Base-by-base conservation (phyloP, 352 stramenopile species). In the Pythium myriotylum region DNA sequence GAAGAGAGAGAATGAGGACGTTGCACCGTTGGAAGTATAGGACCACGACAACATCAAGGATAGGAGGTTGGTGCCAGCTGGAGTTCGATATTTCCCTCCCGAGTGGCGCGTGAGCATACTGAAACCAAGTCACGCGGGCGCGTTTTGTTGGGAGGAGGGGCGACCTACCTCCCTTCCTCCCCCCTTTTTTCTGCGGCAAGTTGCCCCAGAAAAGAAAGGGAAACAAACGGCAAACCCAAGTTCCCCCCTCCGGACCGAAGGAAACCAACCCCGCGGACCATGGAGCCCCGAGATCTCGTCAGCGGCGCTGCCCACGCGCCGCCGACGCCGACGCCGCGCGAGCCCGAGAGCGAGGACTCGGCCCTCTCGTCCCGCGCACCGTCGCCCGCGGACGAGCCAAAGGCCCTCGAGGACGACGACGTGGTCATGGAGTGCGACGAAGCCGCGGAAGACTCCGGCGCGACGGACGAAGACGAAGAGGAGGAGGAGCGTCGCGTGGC, bases 171-270 rank as follows among this genome's bases (percentile, higher is more conserved):
- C 16, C 27, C 19, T n/a, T 55, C 35, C 51, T 52, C 47, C 61
- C 60, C 61, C 61, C 29, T 68, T 68, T 62, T 68, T 68, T 62
- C 61, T 68, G 54, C 61, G 55, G 62, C 62, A 69, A 69, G 62
- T 69, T 69, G 33, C 62, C 62, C 53, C 24, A 59, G 43, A 59
- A 64, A 59, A 60, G 54, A 59, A 69, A 64, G 49, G 54, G 49
- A 69, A 63, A 59, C 54, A 69, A 59, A 43, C 47, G 19, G 1
- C 6, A 22, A 35, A 13, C 3, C n/a, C 37, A 24, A 45, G 53
- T 47, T 47, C 37, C 43, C 35, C 60, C 59, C 20, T 42, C 43
- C n/a, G 13, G 46, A 35, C 20, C 16, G 10, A 7, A 8, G 42
- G 42, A 4, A 27, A 27, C 27, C n/a, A 32, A 61, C 27, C 9